Base-by-base conservation (phyloP, 2,329 filamentous ascomycete species). In the Chalara sp. region DNA sequence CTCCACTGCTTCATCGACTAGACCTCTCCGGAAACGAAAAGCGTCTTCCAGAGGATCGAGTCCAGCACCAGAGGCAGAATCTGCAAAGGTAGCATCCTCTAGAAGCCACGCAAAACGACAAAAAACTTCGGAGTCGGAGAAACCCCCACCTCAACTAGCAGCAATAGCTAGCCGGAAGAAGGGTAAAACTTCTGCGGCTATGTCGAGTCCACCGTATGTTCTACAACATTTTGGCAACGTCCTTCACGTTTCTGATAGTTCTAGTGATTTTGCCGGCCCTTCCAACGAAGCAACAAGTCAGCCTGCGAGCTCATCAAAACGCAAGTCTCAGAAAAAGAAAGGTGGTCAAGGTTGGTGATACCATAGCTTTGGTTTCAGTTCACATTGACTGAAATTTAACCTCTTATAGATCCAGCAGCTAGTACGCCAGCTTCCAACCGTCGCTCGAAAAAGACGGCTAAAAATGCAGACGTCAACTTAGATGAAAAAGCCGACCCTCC, bases 321-420 rank as follows among this genome's bases (percentile, higher is more conserved):
- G 87, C 61, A 90, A 89, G 67, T 83, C 86, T 35, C 83, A 79
- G 64, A 80, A 85, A 56, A 91, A 87, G 71, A 89, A 86, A 70
- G 68, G 72, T 49, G 68, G 69, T 57, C 75, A 79, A 71, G 76
- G 77, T 80, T 37, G 33, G 39, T 50, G 33, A 10, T 32, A 29
- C 32, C 6, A 30, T 13, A 4, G 10, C 13, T n/a, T 47, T 41
- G 56, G 56, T 63, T 50, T 21, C 21, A 21, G 21, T 21, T 21
- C 21, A 21, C 21, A 21, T 21, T 21, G 21, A 21, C 21, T 21
- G 21, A 45, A 44, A 32, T 49, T 56, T 63, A 55, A 62, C 49
- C 21, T 30, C 33, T 37, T n/a, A 28, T 52, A 12, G 21, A 21
- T 21, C 21, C 21, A 21, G 21, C 21, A 21, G 21, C 21, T 21